Evolutionary conservation across 305 asterid genomes (phyloP).

Genomic region (Ilex paraguariensis): DNA sequence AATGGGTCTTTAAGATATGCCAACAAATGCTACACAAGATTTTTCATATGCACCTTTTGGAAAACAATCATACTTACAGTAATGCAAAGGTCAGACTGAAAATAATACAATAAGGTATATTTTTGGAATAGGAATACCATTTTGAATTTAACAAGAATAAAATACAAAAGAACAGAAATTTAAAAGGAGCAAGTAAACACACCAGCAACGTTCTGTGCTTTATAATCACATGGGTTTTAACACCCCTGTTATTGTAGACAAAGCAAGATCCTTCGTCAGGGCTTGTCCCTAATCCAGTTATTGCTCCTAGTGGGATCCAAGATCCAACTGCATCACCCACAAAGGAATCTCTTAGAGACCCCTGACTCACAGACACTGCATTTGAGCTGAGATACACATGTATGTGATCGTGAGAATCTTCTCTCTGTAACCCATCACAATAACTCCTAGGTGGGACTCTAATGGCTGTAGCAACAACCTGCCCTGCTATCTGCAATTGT

Average conservation of each 20-base stretch:
- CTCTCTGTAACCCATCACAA: constrained; percentile 25
- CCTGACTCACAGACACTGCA: constrained; percentile 20
- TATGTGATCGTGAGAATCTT: constrained; percentile 55
- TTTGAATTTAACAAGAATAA: not conserved
- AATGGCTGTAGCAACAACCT: constrained; percentile 70
- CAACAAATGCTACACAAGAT: not conserved
- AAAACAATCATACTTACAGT: not conserved
- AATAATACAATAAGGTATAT: not conserved
- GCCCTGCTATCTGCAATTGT: constrained; percentile 69
- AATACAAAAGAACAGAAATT: constrained; percentile 1
- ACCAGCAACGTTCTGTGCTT: constrained; percentile 91
- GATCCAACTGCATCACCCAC: constrained; percentile 33
- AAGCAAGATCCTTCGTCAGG: constrained; percentile 87
- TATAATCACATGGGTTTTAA: constrained; percentile 78
- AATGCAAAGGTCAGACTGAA: not conserved
- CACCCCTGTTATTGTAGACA: constrained; percentile 51
- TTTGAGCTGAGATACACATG: constrained; percentile 48
- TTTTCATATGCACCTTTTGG: not conserved
- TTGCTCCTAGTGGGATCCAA: constrained; percentile 55
- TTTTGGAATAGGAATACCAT: not conserved
- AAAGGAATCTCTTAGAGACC: constrained; percentile 14
- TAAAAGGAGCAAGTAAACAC: constrained; percentile 15
- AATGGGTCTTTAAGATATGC: no score
- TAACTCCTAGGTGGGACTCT: constrained; percentile 51
- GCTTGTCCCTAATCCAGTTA: constrained; percentile 73